Conservation (phyloP, 2,329 filamentous ascomycete genomes). For the Polychaeton citri region DNA sequence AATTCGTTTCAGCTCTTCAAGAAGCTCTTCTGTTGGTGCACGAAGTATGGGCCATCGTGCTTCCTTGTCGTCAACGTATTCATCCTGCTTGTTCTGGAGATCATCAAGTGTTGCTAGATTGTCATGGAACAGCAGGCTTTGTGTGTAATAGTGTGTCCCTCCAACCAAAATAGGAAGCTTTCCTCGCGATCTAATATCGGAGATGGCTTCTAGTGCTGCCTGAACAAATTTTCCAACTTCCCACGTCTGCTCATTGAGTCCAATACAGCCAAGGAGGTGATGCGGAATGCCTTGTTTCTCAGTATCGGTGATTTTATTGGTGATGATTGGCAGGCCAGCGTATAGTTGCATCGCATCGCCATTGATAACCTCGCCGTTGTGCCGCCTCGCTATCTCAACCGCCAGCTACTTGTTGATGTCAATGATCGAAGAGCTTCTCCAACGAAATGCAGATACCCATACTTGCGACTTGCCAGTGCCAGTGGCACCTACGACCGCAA, state of each 20-base stretch:
- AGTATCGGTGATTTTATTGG: constrained; percentile 69
- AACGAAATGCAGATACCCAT: constrained; percentile 16
- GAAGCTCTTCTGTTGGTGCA: constrained; percentile 55
- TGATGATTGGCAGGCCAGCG: constrained; percentile 79
- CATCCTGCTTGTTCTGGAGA: constrained; percentile 22
- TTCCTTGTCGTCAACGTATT: constrained; percentile 15
- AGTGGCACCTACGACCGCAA: constrained; percentile 78
- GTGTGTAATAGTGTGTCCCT: constrained; percentile 90
- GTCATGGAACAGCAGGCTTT: constrained; percentile 73
- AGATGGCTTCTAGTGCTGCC: constrained; percentile 55
- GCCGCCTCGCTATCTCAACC: constrained; percentile 68
- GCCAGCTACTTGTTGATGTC: constrained; percentile 53
- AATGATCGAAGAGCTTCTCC: constrained; percentile 12
- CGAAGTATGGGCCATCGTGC: constrained; percentile 55
- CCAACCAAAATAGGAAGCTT: constrained; percentile 83
- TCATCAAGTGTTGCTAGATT: constrained; percentile 37
- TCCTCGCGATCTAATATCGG: constrained; percentile 64
- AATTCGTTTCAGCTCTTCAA: constrained; percentile 60
- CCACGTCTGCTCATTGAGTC: constrained; percentile 68
- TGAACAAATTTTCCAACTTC: constrained; percentile 63
- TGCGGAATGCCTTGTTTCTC: constrained; percentile 75
- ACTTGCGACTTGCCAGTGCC: constrained; percentile 91
- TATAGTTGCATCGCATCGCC: constrained; percentile 98
- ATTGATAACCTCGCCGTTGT: constrained; percentile 91
- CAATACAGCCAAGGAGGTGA: constrained; percentile 71